Evolutionary conservation across 2,329 filamentous ascomycete genomes (phyloP).

Genomic region (Aaosphaeria arxii): DNA sequence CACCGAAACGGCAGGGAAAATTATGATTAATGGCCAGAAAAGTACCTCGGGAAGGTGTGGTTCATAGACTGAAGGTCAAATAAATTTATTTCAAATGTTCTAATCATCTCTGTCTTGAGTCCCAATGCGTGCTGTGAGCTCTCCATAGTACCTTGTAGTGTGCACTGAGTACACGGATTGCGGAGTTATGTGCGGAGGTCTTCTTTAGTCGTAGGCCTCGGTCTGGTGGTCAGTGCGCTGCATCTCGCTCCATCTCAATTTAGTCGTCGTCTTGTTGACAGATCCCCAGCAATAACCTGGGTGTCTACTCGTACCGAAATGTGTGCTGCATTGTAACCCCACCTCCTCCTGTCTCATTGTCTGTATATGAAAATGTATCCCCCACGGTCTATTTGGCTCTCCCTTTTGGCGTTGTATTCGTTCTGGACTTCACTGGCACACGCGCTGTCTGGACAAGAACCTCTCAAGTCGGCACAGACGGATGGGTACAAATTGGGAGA

Average conservation of each 20-base stretch:
- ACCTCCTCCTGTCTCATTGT: too few relatives aligned
- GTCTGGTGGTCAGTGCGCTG: too few relatives aligned
- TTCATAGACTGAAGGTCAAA: constrained; percentile 4
- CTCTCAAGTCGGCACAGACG: constrained; percentile 33
- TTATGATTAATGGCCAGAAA: constrained; percentile 3
- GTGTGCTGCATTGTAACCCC: too few relatives aligned
- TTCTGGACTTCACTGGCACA: constrained; percentile 34
- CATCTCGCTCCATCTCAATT: constrained; percentile 1
- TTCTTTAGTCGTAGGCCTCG: neutral
- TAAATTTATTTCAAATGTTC: too few relatives aligned
- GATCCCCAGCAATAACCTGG: neutral
- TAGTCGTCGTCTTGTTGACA: constrained; percentile 1
- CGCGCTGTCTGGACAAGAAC: constrained; percentile 42
- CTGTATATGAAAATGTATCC: constrained; percentile 1
- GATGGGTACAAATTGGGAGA: constrained; percentile 48
- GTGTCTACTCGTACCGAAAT: too few relatives aligned
- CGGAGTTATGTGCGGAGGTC: neutral
- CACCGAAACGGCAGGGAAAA: too few relatives aligned
- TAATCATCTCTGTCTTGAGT: too few relatives aligned
- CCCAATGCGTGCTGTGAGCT: too few relatives aligned
- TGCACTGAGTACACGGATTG: neutral
- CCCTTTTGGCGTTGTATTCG: constrained; percentile 22
- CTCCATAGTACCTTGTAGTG: too few relatives aligned
- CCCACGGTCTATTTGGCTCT: constrained; percentile 11
- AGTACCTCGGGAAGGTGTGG: neutral